Conservation (phyloP, 805 yeast species). For the Hanseniaspora taiwanica region DNA sequence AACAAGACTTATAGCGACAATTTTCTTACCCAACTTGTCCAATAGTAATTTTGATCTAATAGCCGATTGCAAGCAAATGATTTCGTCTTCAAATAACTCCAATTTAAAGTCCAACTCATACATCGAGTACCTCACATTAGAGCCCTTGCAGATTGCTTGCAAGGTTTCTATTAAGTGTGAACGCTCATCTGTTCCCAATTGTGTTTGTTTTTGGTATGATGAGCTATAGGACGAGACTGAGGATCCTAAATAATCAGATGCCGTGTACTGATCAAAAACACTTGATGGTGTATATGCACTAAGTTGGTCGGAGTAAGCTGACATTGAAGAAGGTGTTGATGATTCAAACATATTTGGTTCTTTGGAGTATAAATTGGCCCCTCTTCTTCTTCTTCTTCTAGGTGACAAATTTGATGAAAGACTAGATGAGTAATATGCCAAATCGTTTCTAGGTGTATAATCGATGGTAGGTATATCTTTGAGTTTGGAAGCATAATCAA, state of each 20-base stretch:
- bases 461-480: background rate
- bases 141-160: constrained; percentile 64
- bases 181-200: background rate
- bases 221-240: background rate
- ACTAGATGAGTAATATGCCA: constrained; percentile 23
- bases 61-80: constrained; percentile 33
- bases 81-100: constrained; percentile 39
- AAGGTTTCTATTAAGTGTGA: constrained; percentile 29
- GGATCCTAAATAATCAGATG: background rate
- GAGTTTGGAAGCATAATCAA: background rate
- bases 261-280: background rate
- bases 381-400: constrained; percentile 11
- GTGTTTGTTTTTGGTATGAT: no score
- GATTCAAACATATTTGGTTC: constrained; percentile 1
- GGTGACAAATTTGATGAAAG: constrained; percentile 17
- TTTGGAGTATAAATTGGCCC: constrained; percentile 2
- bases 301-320: background rate
- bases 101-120: constrained; percentile 52
- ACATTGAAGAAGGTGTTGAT: background rate
- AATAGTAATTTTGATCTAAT: background rate
- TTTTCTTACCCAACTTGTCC: background rate
- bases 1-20: background rate
- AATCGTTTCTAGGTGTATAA: constrained; percentile 1
- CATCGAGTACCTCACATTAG: constrained; percentile 47
- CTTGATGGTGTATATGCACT: background rate